Evolutionary conservation across 2,329 filamentous ascomycete species (phyloP), one percentile per base, ranked within the genome.

Genomic region (Dothistroma septosporum): DNA sequence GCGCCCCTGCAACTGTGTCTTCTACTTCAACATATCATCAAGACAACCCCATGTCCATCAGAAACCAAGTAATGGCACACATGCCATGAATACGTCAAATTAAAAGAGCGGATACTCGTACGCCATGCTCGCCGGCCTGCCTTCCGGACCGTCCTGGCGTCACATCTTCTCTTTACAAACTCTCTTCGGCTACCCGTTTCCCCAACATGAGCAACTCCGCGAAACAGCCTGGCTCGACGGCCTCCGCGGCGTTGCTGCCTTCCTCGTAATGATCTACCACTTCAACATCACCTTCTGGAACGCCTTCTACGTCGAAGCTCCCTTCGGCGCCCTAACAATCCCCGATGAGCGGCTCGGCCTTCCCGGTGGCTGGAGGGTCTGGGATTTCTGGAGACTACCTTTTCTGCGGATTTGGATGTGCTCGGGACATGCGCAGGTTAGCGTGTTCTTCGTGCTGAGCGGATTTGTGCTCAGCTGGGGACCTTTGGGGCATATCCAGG

Each of bases 241-340:
- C 14, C 62, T 67, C 19, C 62, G 64, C 16, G 65, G 65, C 21
- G 44, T 67, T 8, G 64, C 62, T 1, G 64, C 64, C 5, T 65
- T 66, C 52, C 50, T 64, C 14, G 62, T 66, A 48, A 60, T 66
- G 54, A 62, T 60, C 32, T 61, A 61, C 22, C 64, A 67, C 48
- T 64, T 62, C 55, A 57, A 59, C 37, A 59, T 64, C 31, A 41
- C 54, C 11, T 59, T 61, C 49, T 56, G 55, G 46, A 57, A 54
- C 14, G 48, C 54, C 12, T 57, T 58, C 21, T 58, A 41, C 28
- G 49, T 59, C 12, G 60, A 61, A 47, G 60, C 58, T 7, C 61
- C 57, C 10, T 63, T 41, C 22, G 63, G 63, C 14, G 47, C 52
- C n/a, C 37, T 44, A 16, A 55, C 58, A 12, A 55, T 57, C 32